Conservation (phyloP, 768 basidiomycete species). For the Tremella mesenterica region DNA sequence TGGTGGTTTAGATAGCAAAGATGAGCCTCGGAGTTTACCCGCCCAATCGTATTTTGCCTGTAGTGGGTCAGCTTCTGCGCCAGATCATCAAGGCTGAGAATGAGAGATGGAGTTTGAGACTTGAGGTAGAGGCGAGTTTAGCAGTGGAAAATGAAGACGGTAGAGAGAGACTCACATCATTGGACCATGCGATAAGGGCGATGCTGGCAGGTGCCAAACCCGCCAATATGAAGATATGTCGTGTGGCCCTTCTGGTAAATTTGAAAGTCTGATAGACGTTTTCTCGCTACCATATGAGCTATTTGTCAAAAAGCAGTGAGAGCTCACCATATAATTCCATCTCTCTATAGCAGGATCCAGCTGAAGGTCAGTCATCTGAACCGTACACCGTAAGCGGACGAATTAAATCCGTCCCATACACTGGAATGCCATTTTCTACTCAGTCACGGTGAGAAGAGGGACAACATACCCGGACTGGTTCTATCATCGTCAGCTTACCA, state of each 20-base stretch:
- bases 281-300: conserved; percentile 56
- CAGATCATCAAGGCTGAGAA: not conserved
- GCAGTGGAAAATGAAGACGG: not conserved
- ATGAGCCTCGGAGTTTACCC: conserved; percentile 29
- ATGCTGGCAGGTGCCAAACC: conserved; percentile 55
- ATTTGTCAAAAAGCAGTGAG: not conserved
- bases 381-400: not conserved
- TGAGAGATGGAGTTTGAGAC: not conserved
- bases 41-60: conserved; percentile 39
- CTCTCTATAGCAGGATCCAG: conserved; percentile 53
- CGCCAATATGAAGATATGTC: conserved; percentile 56
- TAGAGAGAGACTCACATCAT: conserved; percentile 33
- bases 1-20: conserved; percentile 15
- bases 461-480: conserved; percentile 13
- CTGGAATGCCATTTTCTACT: too few species aligned
- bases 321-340: conserved; percentile 56
- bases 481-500: conserved; percentile 1
- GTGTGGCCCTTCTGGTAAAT: conserved; percentile 63
- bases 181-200: conserved; percentile 19
- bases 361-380: conserved; percentile 43
- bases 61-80: not conserved
- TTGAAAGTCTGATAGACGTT: conserved; percentile 73
- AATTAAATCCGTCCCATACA: not conserved
- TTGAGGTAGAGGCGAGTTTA: not conserved
- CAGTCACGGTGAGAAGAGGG: too few species aligned